Conservation (phyloP, 106 monocot genomes). For the Dioscorea zingiberensis region DNA sequence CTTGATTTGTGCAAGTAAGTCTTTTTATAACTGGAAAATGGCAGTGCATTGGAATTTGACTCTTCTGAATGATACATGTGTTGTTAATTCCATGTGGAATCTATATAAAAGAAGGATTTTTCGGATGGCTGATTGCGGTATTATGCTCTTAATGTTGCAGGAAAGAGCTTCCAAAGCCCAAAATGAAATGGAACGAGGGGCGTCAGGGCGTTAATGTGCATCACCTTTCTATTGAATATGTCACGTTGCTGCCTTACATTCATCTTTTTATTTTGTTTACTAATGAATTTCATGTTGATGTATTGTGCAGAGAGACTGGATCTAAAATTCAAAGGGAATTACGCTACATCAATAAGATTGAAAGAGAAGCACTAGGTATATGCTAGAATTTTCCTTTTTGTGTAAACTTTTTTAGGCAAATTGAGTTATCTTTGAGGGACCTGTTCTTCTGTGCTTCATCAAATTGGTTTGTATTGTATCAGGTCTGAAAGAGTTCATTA, state of each 20-base stretch:
- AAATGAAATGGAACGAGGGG: slow-evolving; percentile 1
- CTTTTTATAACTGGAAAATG: no score
- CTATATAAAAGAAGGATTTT: no score
- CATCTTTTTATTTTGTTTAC: background rate
- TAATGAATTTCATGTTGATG: background rate
- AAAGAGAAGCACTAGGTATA: slow-evolving; percentile 5
- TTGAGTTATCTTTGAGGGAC: background rate
- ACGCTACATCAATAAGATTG: background rate
- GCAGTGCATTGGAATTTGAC: no score
- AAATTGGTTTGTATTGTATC: slow-evolving; percentile 1
- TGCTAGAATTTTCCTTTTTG: background rate
- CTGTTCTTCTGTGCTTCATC: background rate
- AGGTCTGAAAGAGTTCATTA: slow-evolving; percentile 10
- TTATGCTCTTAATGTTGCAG: background rate
- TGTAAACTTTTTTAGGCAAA: background rate
- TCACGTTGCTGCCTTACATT: background rate
- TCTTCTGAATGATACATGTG: no score
- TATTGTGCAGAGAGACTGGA: background rate
- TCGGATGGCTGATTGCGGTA: no score
- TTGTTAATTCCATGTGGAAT: no score
- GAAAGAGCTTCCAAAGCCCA: slow-evolving; percentile 8
- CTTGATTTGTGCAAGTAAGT: no score
- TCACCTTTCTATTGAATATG: background rate
- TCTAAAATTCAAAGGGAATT: slow-evolving; percentile 2
- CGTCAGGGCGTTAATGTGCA: background rate